Base-by-base conservation (phyloP, 2,329 filamentous ascomycete genomes). In the Zymoseptoria brevis region DNA sequence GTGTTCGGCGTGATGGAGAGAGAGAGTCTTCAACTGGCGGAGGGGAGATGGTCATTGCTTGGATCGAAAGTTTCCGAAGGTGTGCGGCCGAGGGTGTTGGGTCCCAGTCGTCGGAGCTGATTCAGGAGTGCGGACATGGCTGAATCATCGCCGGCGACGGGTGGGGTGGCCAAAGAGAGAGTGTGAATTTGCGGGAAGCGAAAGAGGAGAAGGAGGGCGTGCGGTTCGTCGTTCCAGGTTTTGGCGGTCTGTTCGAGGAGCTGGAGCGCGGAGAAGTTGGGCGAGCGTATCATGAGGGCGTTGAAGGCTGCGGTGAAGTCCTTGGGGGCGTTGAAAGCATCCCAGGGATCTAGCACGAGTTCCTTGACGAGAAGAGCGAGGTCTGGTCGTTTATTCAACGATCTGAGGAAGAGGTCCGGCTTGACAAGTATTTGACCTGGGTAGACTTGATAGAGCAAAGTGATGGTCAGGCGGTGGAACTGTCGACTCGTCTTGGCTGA, bases 391-490 rank as follows among this genome's bases (percentile, higher is more conserved):
- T 16, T 26, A 16, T 50, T 55, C n/a, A 55, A 26, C 8, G 57
- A 24, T n/a, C 53, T 41, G n/a, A 58, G 57, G 53, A 58, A 58
- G n/a, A 35, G 24, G 4, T 55, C 3, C 35, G 57, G 57, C 19
- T 48, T 58, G 57, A 50, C 53, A 6, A 58, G 24, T 21, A 41
- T 58, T 50, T 55, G 57, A 13, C 57, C 57, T 8, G 57, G 57
- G 50, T 45, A 58, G n/a, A 58, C 48, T 8, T 26, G 21, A 30
- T 58, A 58, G 8, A 58, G 35, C 16, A 58, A n/a, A 16, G 45
- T 26, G 13, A 26, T 22, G 19, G 48, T 53, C n/a, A 55, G 7
- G 11, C 29, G 6, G 19, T 45, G 52, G n/a, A 55, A 58, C 13
- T 21, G 41, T 19, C 57, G 52, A 50, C 30, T 50, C 9, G 53